phyloP scores from a whole-genome alignment of 768 basidiomycete species.

The Lactarius tabidus region DNA sequence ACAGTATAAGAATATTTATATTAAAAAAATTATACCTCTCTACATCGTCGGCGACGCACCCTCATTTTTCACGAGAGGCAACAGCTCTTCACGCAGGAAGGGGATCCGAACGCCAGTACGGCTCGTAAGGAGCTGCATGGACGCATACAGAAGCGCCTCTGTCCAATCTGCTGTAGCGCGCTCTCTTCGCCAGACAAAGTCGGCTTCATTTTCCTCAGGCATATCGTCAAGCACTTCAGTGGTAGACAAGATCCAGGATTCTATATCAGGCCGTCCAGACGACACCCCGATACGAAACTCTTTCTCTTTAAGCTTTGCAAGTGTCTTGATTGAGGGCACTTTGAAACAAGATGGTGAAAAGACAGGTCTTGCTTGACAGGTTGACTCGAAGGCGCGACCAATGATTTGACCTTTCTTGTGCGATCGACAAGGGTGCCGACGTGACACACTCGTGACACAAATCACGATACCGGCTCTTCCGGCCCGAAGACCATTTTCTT shows the following conservation, averaged over 20 bases:
- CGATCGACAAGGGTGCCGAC: background rate
- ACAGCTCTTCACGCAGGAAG: conserved; percentile 62
- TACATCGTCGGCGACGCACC: conserved; percentile 39
- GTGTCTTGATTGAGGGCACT: conserved; percentile 35
- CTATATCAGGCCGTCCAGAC: conserved; percentile 48
- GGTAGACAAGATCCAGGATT: conserved; percentile 58
- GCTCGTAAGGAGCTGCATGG: conserved; percentile 43
- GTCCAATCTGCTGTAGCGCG: conserved; percentile 54
- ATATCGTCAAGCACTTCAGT: conserved; percentile 30
- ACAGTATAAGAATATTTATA: conserved; percentile 12
- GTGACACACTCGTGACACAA: background rate
- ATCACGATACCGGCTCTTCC: background rate
- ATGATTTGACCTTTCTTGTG: background rate
- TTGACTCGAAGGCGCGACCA: background rate
- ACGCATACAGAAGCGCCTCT: conserved; percentile 50
- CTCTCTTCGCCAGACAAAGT: conserved; percentile 49
- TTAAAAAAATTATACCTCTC: background rate
- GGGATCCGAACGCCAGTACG: conserved; percentile 51
- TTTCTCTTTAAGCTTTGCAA: conserved; percentile 49
- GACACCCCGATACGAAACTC: conserved; percentile 31
- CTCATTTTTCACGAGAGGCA: conserved; percentile 52
- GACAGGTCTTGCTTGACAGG: background rate
- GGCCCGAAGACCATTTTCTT: background rate
- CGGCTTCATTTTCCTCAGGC: conserved; percentile 31
- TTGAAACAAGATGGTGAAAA: conserved; percentile 27